phyloP scores from a whole-genome alignment of 768 basidiomycete genomes.

The Suillus variegatus region DNA sequence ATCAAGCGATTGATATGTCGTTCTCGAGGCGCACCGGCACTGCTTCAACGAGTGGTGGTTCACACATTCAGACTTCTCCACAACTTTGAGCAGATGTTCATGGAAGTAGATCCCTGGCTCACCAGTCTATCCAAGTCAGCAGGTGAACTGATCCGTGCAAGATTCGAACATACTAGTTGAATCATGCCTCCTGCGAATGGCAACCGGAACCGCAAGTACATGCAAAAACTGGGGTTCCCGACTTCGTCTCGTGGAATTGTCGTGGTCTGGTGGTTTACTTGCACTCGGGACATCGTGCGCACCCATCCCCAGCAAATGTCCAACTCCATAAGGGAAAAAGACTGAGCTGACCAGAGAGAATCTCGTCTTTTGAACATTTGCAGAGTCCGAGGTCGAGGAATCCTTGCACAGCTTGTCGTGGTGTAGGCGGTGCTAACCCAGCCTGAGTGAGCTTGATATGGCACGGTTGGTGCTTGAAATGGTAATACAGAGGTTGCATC shows the following conservation, averaged over 20 bases:
- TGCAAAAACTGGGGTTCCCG: constrained; percentile 70
- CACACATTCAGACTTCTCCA: neutral
- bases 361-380: too few relatives aligned
- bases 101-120: constrained; percentile 92
- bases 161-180: constrained; percentile 54
- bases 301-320: too few relatives aligned
- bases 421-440: too few relatives aligned
- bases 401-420: too few relatives aligned
- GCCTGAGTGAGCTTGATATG: too few relatives aligned
- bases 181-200: constrained; percentile 81
- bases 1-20: constrained; percentile 74
- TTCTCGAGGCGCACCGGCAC: constrained; percentile 95
- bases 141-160: constrained; percentile 6
- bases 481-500: too few relatives aligned
- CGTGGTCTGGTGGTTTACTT: constrained; percentile 60
- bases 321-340: too few relatives aligned
- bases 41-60: constrained; percentile 63
- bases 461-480: too few relatives aligned
- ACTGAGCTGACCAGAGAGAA: too few relatives aligned
- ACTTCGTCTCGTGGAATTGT: constrained; percentile 41
- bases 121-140: constrained; percentile 58
- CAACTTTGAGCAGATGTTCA: constrained; percentile 51
- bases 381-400: too few relatives aligned
- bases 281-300: constrained; percentile 64
- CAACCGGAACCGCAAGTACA: constrained; percentile 76